Base-by-base conservation (phyloP, 139 green algal species). In the Coccomyxa sp. region DNA sequence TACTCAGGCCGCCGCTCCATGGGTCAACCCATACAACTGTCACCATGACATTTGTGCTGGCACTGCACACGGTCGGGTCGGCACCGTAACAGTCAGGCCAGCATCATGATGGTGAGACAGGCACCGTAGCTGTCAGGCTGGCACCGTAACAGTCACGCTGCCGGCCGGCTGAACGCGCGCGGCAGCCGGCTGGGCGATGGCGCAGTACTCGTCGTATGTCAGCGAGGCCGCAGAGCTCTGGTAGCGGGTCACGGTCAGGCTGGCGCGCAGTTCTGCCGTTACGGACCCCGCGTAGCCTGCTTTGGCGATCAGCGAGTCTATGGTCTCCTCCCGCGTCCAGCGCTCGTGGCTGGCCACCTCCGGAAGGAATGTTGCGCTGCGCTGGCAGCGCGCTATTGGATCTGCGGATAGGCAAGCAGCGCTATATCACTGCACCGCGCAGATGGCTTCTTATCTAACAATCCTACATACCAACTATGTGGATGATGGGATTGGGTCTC, bases 361-460 rank as follows among this genome's bases (percentile, higher is more conserved):
- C 15, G 94, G 94, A 63, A 97, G 86, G 71, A 95, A 97, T 1
- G 94, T 97, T 25, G 94, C 94, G 13, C 82, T 93, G 23, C 92
- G 89, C 17, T 85, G 84, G 77, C 75, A 82, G 9, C 81, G 38
- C 15, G 85, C 84, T 13, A 82, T 77, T 0, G 92, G 92, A 60
- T 96, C 71, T 77, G 71, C 71, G 27, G 1, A 77, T 9, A 38
- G 28, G 71, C 14, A n/a, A 10, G 14, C 27, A 77, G 71, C 71
- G 14, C 31, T 38, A 18, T 1, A 30, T 30, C 14, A 77, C 1
- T 71, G 38, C 38, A 51, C 38, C 7, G 38, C 10, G 18, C 63
- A 71, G 63, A 71, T 71, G 63, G 63, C 18, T 15, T 71, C 18
- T 28, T 1, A 71, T 71, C 18, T 25, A 71, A 71, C 18, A 21